Evolutionary conservation across 2,329 filamentous ascomycete species (phyloP).

Genomic region (Venturia carpophila): DNA sequence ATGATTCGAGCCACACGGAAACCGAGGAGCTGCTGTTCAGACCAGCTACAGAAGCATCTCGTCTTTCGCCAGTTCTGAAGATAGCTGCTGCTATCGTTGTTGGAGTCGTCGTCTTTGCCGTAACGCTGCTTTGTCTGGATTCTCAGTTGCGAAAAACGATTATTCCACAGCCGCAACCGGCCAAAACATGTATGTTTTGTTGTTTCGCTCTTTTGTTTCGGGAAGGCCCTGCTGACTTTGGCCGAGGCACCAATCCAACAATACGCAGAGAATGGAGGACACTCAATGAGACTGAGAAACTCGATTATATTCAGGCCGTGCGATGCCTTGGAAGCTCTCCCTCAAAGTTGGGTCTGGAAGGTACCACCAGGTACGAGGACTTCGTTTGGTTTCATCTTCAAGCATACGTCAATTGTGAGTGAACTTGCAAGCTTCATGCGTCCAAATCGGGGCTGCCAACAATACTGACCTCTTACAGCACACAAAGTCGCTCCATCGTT

Average conservation of each 20-base stretch:
- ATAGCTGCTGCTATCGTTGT: neutral
- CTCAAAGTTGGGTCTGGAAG: constrained; percentile 23
- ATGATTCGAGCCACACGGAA: constrained; percentile 10
- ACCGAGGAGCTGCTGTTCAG: constrained; percentile 8
- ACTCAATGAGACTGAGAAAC: constrained; percentile 6
- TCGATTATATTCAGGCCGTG: constrained; percentile 15
- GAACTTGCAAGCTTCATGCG: constrained; percentile 1
- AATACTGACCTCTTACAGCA: constrained; percentile 1
- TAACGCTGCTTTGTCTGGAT: neutral
- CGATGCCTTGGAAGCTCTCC: constrained; percentile 11
- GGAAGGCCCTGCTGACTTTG: neutral
- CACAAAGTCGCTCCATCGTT: constrained; percentile 25
- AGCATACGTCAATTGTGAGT: constrained; percentile 5
- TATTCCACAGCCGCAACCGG: neutral
- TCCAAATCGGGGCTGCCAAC: neutral
- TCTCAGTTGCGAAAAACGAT: constrained; percentile 9
- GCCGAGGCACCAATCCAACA: neutral
- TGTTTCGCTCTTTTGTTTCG: neutral
- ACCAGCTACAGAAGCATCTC: constrained; percentile 8
- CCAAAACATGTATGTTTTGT: constrained; percentile 7
- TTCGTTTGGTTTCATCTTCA: constrained; percentile 28
- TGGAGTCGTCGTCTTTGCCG: neutral
- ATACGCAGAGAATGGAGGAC: constrained; percentile 10
- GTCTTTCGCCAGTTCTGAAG: neutral
- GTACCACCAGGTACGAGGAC: constrained; percentile 29